Conservation (phyloP, 2,329 filamentous ascomycete species). For the Colletotrichum sp. region DNA sequence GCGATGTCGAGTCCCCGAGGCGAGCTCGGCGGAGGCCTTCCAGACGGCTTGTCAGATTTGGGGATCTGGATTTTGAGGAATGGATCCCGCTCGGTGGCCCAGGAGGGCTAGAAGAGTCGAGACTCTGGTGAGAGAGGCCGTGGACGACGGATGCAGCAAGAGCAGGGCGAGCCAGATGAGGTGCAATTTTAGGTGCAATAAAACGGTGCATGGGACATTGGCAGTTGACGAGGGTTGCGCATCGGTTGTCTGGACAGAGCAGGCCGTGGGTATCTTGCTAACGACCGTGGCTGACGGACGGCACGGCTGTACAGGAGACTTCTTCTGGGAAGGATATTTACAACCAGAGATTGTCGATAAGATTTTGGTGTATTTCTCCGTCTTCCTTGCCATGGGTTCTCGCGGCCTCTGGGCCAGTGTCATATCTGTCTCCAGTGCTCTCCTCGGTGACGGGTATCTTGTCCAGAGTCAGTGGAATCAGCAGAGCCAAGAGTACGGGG, state of each 20-base stretch:
- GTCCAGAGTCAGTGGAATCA: background rate
- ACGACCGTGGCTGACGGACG: background rate
- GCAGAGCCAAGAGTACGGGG: background rate
- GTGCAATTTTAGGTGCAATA: constrained; percentile 17
- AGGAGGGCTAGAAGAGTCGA: constrained; percentile 13
- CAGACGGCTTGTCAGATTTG: background rate
- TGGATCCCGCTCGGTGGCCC: background rate
- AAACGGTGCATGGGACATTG: constrained; percentile 11
- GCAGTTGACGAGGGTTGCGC: constrained; percentile 1
- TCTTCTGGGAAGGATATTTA: background rate
- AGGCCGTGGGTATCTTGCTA: background rate
- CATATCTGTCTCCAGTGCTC: background rate
- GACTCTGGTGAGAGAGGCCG: constrained; percentile 3
- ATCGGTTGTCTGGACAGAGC: background rate
- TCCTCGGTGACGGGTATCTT: background rate
- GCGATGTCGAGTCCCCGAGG: background rate
- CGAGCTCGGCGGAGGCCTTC: background rate
- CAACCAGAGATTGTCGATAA: background rate
- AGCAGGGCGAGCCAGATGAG: constrained; percentile 12
- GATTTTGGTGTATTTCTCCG: background rate
- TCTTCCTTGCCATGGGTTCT: background rate
- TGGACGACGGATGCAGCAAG: background rate
- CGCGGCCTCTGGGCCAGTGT: background rate
- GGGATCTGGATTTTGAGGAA: background rate
- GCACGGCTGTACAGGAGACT: background rate